Evolutionary conservation across 2,329 filamentous ascomycete genomes (phyloP).

Genomic region (Pseudocercospora macadamiae): DNA sequence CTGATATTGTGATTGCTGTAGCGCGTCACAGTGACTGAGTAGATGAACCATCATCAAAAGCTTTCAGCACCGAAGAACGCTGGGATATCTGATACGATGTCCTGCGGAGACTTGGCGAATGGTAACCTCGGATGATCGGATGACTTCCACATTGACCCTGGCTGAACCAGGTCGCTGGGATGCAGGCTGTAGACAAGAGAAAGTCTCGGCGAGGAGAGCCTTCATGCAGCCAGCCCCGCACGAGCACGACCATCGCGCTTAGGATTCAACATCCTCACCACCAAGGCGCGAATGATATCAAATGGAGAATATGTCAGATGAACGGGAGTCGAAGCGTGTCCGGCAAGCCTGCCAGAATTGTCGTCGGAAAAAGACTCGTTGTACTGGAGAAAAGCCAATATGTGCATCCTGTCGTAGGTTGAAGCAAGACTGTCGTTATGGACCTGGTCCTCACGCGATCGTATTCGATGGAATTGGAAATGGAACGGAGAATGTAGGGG

Average conservation of each 20-base stretch:
- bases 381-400: not conserved
- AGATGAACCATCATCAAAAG: no score
- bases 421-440: not conserved
- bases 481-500: not conserved
- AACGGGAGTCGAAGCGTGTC: not conserved
- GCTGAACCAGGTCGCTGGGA: not conserved
- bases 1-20: no score
- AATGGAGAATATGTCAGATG: not conserved
- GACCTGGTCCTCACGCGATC: not conserved
- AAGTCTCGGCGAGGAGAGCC: not conserved
- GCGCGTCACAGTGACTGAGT: no score
- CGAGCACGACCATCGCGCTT: not conserved
- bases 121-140: not conserved
- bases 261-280: not conserved
- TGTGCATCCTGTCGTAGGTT: not conserved
- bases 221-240: no score
- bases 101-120: not conserved
- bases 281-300: not conserved
- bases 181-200: not conserved
- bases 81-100: not conserved
- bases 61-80: not conserved
- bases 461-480: not conserved
- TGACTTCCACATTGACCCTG: not conserved
- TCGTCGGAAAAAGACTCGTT: not conserved
- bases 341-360: not conserved